These are phyloP conservation scores for Thraustochytrium sp. DNA, from an alignment of 352 stramenopile species.

Conservation along the genomic window DNA sequence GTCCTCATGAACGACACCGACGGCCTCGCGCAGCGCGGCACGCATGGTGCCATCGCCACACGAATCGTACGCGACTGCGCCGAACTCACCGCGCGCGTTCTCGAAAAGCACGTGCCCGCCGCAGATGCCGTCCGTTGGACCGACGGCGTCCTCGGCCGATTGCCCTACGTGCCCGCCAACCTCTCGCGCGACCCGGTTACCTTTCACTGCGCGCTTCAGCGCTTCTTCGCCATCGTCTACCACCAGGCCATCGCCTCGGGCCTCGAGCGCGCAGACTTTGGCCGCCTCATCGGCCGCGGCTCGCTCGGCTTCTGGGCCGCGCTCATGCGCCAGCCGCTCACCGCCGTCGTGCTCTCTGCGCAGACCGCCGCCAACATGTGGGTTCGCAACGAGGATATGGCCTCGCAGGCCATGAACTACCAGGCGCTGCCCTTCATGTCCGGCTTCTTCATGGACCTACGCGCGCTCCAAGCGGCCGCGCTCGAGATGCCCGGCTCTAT, in stretches of 20 bases:
- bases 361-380: conserved; percentile 13
- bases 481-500: not conserved
- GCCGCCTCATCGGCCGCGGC: not conserved
- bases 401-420: conserved; percentile 37
- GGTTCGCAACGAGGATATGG: conserved; percentile 24
- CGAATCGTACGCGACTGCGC: not conserved
- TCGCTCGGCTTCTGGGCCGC: conserved; percentile 1
- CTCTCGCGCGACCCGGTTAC: conserved; percentile 4
- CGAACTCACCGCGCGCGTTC: not conserved
- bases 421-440: conserved; percentile 25
- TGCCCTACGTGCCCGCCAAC: conserved; percentile 16
- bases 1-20: not conserved
- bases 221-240: conserved; percentile 21
- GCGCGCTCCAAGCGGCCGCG: not conserved
- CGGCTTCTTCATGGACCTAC: conserved; percentile 26
- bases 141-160: not conserved
- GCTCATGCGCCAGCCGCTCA: conserved; percentile 30
- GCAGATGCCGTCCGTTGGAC: not conserved
- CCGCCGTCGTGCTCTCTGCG: not conserved
- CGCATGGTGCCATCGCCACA: not conserved
- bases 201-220: conserved; percentile 23
- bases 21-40: not conserved
- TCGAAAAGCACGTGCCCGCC: not conserved
- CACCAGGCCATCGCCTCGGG: not conserved
- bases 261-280: not conserved